These are phyloP conservation scores for Clonostachys rosea DNA, from an alignment of 2,329 filamentous ascomycete species.

Conservation along the genomic window DNA sequence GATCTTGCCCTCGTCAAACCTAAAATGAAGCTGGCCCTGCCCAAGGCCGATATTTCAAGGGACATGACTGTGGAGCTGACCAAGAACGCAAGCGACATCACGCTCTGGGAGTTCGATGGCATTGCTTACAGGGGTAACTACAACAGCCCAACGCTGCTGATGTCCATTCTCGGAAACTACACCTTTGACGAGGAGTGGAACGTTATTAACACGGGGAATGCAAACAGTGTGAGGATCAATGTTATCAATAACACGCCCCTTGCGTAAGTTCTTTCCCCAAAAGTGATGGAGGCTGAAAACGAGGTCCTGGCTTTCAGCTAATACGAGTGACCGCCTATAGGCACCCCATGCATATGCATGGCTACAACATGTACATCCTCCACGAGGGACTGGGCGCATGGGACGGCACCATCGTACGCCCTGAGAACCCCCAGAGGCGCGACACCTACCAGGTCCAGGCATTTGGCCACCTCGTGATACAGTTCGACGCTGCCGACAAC, in stretches of 20 bases:
- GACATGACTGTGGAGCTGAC: slow-evolving; percentile 41
- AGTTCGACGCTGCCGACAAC: slow-evolving; percentile 40
- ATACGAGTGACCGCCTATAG: slow-evolving; percentile 7
- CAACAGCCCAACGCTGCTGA: slow-evolving; percentile 53
- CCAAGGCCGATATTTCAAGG: slow-evolving; percentile 32
- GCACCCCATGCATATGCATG: slow-evolving; percentile 67
- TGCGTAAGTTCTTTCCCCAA: slow-evolving; percentile 28
- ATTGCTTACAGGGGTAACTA: slow-evolving; percentile 50
- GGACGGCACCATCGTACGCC: slow-evolving; percentile 34
- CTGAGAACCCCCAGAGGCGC: slow-evolving; percentile 43
- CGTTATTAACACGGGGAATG: slow-evolving; percentile 44
- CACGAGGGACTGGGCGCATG: slow-evolving; percentile 42
- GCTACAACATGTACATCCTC: slow-evolving; percentile 67
- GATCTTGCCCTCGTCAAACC: slow-evolving; percentile 47
- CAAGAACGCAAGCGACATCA: slow-evolving; percentile 42
- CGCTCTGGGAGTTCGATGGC: slow-evolving; percentile 49
- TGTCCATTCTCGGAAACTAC: slow-evolving; percentile 40
- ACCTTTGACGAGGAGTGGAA: slow-evolving; percentile 51
- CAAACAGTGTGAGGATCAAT: slow-evolving; percentile 51
- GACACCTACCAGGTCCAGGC: slow-evolving; percentile 42
- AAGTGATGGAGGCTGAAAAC: background rate
- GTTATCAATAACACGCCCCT: slow-evolving; percentile 46
- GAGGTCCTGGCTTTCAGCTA: too few relatives aligned
- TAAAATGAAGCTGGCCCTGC: slow-evolving; percentile 38
- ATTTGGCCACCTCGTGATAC: slow-evolving; percentile 42